Evolutionary conservation across 1,284 basidiomycete species (phyloP).

Genomic region (Sanghuangporus weigelae): DNA sequence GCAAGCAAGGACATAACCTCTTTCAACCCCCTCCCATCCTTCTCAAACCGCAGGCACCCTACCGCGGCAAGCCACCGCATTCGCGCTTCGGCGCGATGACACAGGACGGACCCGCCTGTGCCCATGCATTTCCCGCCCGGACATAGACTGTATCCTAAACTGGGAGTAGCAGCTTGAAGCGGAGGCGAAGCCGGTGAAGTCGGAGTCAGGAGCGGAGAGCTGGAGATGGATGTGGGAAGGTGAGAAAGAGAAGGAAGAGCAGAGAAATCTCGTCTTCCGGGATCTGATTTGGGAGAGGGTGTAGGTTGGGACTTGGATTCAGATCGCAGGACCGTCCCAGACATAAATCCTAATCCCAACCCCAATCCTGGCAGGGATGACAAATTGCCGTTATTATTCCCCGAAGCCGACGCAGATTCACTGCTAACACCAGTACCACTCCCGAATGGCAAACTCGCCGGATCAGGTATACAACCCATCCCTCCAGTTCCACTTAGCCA

Average conservation of each 20-base stretch:
- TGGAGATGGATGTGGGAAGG: neutral
- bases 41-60: slow-evolving; percentile 46
- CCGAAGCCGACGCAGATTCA: neutral
- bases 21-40: slow-evolving; percentile 1
- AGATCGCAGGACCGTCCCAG: neutral
- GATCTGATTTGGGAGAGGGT: neutral
- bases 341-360: neutral
- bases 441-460: slow-evolving; percentile 25
- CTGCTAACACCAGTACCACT: neutral
- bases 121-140: slow-evolving; percentile 33
- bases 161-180: neutral
- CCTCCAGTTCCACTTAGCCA: neutral
- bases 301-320: neutral
- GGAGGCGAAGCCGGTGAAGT: neutral
- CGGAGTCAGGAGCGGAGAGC: neutral
- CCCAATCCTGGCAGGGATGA: neutral
- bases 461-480: slow-evolving; percentile 31
- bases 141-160: slow-evolving; percentile 21
- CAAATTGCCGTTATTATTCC: neutral
- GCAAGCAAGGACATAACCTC: no score
- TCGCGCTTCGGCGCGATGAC: slow-evolving; percentile 38
- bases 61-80: slow-evolving; percentile 39
- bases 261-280: no score
- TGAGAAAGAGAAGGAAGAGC: neutral
- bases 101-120: slow-evolving; percentile 32